Evolutionary conservation across 2,329 filamentous ascomycete genomes (phyloP).

Genomic region (Tetracladium maxilliforme): DNA sequence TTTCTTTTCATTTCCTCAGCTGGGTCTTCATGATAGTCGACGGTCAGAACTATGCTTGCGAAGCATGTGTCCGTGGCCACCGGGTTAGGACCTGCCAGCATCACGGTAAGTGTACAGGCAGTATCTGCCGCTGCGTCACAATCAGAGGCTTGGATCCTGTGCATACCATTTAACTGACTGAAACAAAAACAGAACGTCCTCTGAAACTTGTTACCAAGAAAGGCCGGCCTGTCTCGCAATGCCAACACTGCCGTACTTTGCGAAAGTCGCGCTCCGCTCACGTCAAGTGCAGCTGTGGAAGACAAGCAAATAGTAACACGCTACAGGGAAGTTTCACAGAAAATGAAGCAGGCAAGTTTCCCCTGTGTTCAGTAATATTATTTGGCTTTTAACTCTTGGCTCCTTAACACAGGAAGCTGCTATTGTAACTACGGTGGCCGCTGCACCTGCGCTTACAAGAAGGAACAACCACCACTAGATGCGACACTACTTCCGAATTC

Average conservation of each 20-base stretch:
- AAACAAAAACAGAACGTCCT: slow-evolving; percentile 52
- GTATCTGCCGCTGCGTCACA: slow-evolving; percentile 3
- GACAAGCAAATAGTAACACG: slow-evolving; percentile 62
- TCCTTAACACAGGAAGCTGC: no score
- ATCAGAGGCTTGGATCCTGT: no score
- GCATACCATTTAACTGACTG: no score
- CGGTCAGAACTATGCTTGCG: slow-evolving; percentile 91
- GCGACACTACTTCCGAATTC: no score
- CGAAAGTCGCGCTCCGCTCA: slow-evolving; percentile 87
- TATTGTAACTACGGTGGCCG: slow-evolving; percentile 51
- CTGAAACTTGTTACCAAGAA: slow-evolving; percentile 90
- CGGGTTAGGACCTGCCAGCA: slow-evolving; percentile 95
- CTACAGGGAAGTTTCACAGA: slow-evolving; percentile 21
- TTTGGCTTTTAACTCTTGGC: no score
- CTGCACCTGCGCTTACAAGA: slow-evolving; percentile 46
- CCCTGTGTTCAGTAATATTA: no score
- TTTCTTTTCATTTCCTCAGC: no score
- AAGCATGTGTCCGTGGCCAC: slow-evolving; percentile 91
- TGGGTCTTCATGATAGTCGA: slow-evolving; percentile 71
- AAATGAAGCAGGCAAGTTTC: slow-evolving; percentile 45
- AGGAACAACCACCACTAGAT: no score
- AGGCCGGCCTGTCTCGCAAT: slow-evolving; percentile 88
- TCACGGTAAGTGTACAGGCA: slow-evolving; percentile 49
- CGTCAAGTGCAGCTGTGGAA: slow-evolving; percentile 86
- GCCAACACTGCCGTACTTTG: slow-evolving; percentile 80